Conservation (phyloP, 257 asterid genomes). For the Penstemon davidsonii region DNA sequence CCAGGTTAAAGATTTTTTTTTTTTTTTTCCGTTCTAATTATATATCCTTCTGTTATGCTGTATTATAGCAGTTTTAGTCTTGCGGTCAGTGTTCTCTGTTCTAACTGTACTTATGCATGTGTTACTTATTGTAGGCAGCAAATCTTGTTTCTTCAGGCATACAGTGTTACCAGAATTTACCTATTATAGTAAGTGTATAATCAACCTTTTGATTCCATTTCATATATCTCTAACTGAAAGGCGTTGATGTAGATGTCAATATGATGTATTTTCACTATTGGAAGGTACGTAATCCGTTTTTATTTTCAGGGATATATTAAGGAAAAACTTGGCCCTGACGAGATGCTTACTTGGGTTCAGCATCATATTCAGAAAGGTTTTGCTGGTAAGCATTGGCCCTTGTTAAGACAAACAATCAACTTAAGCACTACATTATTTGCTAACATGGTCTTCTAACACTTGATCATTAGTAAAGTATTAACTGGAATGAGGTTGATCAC, state of each 20-base stretch:
- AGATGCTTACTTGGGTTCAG: constrained; percentile 63
- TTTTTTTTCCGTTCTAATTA: too few species aligned
- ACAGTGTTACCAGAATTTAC: constrained; percentile 63
- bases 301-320: constrained; percentile 44
- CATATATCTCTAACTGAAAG: constrained; percentile 2
- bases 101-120: constrained; percentile 23
- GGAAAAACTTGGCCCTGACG: constrained; percentile 74
- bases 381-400: constrained; percentile 49
- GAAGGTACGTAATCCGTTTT: constrained; percentile 3
- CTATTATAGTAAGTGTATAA: constrained; percentile 47
- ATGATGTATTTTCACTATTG: constrained; percentile 8
- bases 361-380: constrained; percentile 61
- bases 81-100: background rate
- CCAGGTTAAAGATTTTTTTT: constrained; percentile 43
- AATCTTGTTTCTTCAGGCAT: constrained; percentile 54
- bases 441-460: too few species aligned
- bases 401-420: too few species aligned
- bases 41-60: too few species aligned
- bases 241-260: constrained; percentile 11
- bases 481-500: too few species aligned
- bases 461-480: too few species aligned
- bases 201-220: constrained; percentile 21
- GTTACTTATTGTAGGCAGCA: constrained; percentile 53
- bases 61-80: background rate
- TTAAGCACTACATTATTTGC: too few species aligned